Evolutionary conservation across 208 protist genomes (phyloP).

Genomic region (Wallacemonas sp.): DNA sequence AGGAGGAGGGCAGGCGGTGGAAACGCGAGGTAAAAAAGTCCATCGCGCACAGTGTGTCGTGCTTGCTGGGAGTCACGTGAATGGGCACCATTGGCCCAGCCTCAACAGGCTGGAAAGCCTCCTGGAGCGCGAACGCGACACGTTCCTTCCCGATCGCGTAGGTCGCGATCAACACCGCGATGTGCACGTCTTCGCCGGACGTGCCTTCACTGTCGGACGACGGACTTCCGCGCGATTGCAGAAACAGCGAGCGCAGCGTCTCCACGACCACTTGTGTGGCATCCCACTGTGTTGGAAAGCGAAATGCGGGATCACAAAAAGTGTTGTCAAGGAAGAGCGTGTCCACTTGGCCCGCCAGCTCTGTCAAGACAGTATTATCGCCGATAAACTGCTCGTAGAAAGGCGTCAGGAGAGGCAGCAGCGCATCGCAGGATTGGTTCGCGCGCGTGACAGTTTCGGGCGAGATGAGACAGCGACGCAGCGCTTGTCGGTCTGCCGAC

Average conservation of each 20-base stretch:
- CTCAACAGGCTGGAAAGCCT: slow-evolving; percentile 34
- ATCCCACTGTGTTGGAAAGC: slow-evolving; percentile 76
- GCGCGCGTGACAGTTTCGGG: not conserved
- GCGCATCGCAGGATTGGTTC: not conserved
- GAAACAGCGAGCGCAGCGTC: slow-evolving; percentile 47
- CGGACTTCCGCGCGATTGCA: not conserved
- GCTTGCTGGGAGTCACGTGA: slow-evolving; percentile 30
- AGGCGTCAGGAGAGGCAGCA: slow-evolving; percentile 10
- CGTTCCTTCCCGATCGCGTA: slow-evolving; percentile 93
- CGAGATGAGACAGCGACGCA: not conserved
- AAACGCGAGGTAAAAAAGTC: slow-evolving; percentile 34
- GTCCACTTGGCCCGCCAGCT: slow-evolving; percentile 54
- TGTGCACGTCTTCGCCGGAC: slow-evolving; percentile 26
- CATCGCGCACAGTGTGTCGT: slow-evolving; percentile 28
- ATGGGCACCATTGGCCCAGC: slow-evolving; percentile 15
- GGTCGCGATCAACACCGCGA: slow-evolving; percentile 84
- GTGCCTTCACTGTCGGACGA: not conserved
- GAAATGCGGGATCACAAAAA: slow-evolving; percentile 82
- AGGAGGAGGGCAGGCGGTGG: not conserved
- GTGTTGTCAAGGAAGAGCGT: slow-evolving; percentile 94
- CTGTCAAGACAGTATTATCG: slow-evolving; percentile 44
- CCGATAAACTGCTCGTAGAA: slow-evolving; percentile 64
- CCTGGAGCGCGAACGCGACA: slow-evolving; percentile 77
- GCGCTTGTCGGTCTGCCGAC: not conserved
- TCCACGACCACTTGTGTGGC: slow-evolving; percentile 50